Conservation (phyloP, 345 rosid species). For the Microcos paniculata region DNA sequence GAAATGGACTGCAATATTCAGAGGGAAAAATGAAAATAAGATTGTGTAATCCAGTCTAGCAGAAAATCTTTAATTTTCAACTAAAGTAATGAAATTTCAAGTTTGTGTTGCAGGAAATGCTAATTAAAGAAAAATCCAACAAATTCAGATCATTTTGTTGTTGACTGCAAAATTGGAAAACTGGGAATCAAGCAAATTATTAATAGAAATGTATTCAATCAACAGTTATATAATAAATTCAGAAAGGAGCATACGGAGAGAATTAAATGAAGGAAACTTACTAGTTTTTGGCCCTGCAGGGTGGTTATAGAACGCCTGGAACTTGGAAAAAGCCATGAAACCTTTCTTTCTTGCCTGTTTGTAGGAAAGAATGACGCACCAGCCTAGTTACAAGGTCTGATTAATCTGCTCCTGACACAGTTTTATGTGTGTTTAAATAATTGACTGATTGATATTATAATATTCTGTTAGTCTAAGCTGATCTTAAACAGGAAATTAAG, state of each 20-base stretch:
- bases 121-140: not conserved
- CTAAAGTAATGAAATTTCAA: too few species aligned
- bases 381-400: not conserved
- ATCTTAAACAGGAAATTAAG: not conserved
- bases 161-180: not conserved
- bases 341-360: not conserved
- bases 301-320: constrained; percentile 46
- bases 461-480: not conserved
- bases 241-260: too few species aligned
- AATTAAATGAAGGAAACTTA: constrained; percentile 12
- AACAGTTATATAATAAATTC: not conserved
- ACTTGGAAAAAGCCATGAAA: constrained; percentile 21
- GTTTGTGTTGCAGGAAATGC: too few species aligned
- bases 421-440: too few species aligned
- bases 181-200: not conserved
- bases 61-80: too few species aligned
- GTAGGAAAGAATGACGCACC: not conserved
- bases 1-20: constrained; percentile 29
- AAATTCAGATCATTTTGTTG: not conserved
- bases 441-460: not conserved
- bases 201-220: not conserved
- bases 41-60: not conserved
- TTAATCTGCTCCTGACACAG: not conserved
- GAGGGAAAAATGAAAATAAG: not conserved
- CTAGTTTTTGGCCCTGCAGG: constrained; percentile 55